Base-by-base conservation (phyloP, 495 filamentous ascomycete species). In the Chaetomium tenue region DNA sequence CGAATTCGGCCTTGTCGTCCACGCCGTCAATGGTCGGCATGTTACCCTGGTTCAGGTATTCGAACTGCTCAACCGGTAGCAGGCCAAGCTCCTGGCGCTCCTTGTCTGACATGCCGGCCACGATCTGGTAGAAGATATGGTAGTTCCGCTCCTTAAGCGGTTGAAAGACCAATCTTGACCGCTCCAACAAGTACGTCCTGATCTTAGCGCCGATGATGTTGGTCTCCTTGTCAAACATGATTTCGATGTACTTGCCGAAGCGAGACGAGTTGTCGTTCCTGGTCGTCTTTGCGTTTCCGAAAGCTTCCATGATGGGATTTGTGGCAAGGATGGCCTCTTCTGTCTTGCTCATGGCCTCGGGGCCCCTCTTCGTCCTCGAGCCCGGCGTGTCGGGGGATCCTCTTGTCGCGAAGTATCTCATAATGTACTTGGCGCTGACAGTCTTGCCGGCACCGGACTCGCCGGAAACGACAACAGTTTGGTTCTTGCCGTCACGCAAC, bases 211-310 rank as follows among this genome's bases (percentile, higher is more conserved):
- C 94, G 70, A 99, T 96, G 73, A 99, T 99, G 72, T 96, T 94
- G 60, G 92, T 96, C 68, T 87, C 86, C 64, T 89, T 87, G 79
- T 98, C 91, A 72, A 99, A 99, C 91, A 99, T 91, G 68, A 99
- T 99, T 77, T 99, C 94, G 67, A 99, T 97, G 72, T 99, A 99
- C 82, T 99, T 99, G 68, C 94, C 94, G 75, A 99, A 99, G 64
- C 94, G 87, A 22, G 93, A 97, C 6, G 94, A 99, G 77, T 99
- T 99, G 79, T 99, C 95, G 78, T 99, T 99, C 67, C 94, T 84
- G 1, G 95, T 98, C 4, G 94, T 99, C 79, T 99, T 99, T 33
- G 94, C 94, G 80, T 99, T 99, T 68, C 94, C 94, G 74, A 99
- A 99, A 7, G 94, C 92, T 84, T 99, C 94, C 95, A 99, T 98